Evolutionary conservation across 495 filamentous ascomycete species (phyloP).

Genomic region (Astrocystis sublimbata): DNA sequence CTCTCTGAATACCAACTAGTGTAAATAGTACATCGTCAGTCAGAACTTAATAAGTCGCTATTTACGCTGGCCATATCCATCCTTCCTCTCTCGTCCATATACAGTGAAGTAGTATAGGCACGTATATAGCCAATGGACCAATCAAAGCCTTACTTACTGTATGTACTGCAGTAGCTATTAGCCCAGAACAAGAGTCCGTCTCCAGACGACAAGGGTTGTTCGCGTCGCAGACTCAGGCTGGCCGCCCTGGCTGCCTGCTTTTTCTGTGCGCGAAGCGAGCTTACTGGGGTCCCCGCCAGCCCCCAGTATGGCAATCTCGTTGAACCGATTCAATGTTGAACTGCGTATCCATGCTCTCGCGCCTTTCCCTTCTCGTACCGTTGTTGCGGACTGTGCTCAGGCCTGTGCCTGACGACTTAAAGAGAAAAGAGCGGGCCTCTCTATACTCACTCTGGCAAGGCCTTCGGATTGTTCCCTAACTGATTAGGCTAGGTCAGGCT

Average conservation of each 20-base stretch:
- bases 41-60: not conserved
- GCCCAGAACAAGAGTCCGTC: constrained; percentile 15
- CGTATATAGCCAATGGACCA: not conserved
- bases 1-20: constrained; percentile 4
- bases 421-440: constrained; percentile 48
- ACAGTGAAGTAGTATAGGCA: not conserved
- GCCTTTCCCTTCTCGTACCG: constrained; percentile 42
- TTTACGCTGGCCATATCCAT: constrained; percentile 6
- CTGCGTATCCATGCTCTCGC: constrained; percentile 32
- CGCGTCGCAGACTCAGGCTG: constrained; percentile 20
- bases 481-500: constrained; percentile 38
- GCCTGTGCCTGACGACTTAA: constrained; percentile 50
- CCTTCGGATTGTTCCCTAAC: constrained; percentile 50
- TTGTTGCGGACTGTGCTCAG: constrained; percentile 47
- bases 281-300: constrained; percentile 41
- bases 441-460: constrained; percentile 30
- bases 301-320: constrained; percentile 38
- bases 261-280: constrained; percentile 49
- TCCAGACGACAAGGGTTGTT: constrained; percentile 10
- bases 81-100: constrained; percentile 6
- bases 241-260: constrained; percentile 34
- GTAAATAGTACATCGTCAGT: not conserved
- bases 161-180: constrained; percentile 9
- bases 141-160: constrained; percentile 17
- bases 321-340: constrained; percentile 36